A percentile compares a stretch with the other conserved stretches of the same genome.
Evolutionary conservation across 2,329 filamentous ascomycete genomes (phyloP).

Genomic region (Aspergillus hiratsukae): DNA sequence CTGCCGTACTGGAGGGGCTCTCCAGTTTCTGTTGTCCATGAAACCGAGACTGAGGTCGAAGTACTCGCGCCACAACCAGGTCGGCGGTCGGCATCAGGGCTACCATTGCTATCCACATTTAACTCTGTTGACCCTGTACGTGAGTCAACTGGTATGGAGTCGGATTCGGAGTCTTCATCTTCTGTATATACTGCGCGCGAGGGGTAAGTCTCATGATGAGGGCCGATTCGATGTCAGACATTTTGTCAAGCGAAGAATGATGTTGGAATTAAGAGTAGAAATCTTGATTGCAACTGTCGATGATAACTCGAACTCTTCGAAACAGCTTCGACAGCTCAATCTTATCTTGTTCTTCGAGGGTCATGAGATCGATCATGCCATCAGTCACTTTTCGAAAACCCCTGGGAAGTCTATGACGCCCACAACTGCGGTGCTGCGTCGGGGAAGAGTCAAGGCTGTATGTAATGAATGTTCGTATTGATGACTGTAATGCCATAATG

Average conservation of each 20-base stretch:
- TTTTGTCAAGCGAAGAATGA: too few species aligned
- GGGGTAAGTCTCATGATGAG: background rate
- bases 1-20: background rate
- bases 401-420: too few species aligned
- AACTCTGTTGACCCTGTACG: background rate
- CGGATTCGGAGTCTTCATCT: constrained; percentile 19
- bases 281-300: too few species aligned
- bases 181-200: constrained; percentile 26
- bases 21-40: background rate
- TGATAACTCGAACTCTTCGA: too few species aligned
- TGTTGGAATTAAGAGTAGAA: too few species aligned
- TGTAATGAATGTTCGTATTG: background rate
- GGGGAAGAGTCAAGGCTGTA: too few species aligned
- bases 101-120: background rate
- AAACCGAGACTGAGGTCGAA: background rate
- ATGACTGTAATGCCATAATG: background rate
- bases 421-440: too few species aligned
- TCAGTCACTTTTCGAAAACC: too few species aligned
- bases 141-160: constrained; percentile 1
- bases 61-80: background rate
- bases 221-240: too few species aligned
- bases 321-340: too few species aligned
- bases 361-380: too few species aligned
- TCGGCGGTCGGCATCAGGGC: background rate
- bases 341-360: too few species aligned